These are phyloP conservation scores for Closterium sp. DNA, from an alignment of 139 green algal species.

Conservation along the genomic window DNA sequence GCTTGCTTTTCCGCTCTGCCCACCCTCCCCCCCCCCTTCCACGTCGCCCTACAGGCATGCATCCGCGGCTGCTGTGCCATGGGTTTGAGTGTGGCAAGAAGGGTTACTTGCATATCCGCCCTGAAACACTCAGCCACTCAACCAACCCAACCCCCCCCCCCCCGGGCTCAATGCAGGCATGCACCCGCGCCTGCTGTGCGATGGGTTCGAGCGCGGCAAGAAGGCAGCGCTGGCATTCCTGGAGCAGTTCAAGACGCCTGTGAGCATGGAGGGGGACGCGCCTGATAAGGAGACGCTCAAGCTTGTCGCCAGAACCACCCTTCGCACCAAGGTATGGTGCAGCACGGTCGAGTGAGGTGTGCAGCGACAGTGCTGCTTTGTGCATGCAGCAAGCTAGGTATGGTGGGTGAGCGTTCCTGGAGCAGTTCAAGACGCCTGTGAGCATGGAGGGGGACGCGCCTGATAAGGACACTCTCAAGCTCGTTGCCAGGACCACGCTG, in stretches of 20 bases:
- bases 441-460: slow-evolving; percentile 35
- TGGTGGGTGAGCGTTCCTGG: slow-evolving; percentile 72
- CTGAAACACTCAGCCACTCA: too few species aligned
- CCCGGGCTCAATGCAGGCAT: slow-evolving; percentile 55
- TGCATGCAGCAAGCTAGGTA: slow-evolving; percentile 6
- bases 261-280: slow-evolving; percentile 35
- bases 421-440: slow-evolving; percentile 75
- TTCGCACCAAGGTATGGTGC: slow-evolving; percentile 81
- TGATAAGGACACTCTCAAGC: slow-evolving; percentile 80
- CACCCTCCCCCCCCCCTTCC: neutral
- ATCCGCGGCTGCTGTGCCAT: neutral
- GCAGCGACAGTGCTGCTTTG: neutral
- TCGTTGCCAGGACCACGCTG: slow-evolving; percentile 89
- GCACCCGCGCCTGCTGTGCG: slow-evolving; percentile 90
- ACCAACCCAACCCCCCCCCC: too few species aligned
- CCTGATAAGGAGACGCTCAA: slow-evolving; percentile 77
- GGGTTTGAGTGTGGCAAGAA: too few species aligned
- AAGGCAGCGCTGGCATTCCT: slow-evolving; percentile 83
- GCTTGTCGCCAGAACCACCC: slow-evolving; percentile 86
- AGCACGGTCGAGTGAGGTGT: neutral
- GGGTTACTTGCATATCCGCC: too few species aligned
- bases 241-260: slow-evolving; percentile 78
- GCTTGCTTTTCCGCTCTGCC: too few species aligned
- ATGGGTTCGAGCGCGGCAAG: slow-evolving; percentile 92
- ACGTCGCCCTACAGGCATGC: neutral